phyloP scores from a whole-genome alignment of 179 eudicot genomes.

The Camellia oleifera region DNA sequence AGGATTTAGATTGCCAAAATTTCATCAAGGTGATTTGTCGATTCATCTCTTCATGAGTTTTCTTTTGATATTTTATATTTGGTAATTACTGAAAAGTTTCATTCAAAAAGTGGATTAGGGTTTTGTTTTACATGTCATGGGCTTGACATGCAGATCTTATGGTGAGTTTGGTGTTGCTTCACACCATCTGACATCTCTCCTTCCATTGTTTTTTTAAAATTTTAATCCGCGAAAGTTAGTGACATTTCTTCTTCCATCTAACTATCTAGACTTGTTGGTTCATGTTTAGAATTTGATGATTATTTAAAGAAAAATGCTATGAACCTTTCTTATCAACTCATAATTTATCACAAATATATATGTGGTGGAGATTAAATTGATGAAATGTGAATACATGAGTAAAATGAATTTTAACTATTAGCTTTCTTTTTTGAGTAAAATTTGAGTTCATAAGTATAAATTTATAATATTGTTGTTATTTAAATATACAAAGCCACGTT shows the following conservation, averaged over 20 bases:
- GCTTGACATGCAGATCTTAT: constrained; percentile 1
- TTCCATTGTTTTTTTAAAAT: too few relatives aligned
- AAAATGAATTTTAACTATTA: too few relatives aligned
- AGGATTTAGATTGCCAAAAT: not conserved
- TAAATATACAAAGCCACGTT: too few relatives aligned
- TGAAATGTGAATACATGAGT: too few relatives aligned
- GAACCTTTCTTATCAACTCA: too few relatives aligned
- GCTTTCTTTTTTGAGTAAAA: not conserved
- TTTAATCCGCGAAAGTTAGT: too few relatives aligned
- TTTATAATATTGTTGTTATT: too few relatives aligned
- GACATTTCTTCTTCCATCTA: not conserved
- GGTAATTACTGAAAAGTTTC: not conserved
- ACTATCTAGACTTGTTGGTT: not conserved
- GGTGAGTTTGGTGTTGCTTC: constrained; percentile 2
- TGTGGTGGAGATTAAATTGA: too few relatives aligned
- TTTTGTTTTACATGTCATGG: constrained; percentile 1
- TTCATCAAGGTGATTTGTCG: not conserved
- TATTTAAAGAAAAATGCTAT: too few relatives aligned
- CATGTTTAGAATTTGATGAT: not conserved
- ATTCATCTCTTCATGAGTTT: not conserved
- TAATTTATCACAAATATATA: too few relatives aligned
- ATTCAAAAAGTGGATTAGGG: not conserved
- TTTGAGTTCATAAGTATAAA: not conserved
- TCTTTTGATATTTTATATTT: not conserved
- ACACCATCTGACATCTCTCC: not conserved